Percentiles rank a stretch among this genome's conserved stretches.
phyloP scores from a whole-genome alignment of 805 yeast species.

The Myxozyma melibiosi region DNA sequence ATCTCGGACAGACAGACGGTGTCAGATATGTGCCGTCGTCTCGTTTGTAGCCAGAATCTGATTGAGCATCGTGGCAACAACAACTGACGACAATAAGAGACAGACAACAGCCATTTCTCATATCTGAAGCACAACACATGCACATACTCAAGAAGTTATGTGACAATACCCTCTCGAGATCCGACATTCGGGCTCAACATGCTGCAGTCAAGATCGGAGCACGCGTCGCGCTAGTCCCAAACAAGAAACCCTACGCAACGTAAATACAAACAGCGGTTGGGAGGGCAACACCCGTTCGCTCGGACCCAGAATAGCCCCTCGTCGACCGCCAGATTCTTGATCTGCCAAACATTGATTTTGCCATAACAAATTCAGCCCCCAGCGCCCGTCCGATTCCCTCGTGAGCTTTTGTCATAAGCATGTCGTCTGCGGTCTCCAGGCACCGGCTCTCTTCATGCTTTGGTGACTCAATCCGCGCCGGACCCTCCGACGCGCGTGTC shows the following conservation, averaged over 20 bases:
- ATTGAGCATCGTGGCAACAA: too few relatives aligned
- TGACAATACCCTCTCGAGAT: too few relatives aligned
- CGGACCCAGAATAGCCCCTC: neutral
- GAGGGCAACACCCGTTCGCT: slow-evolving; percentile 10
- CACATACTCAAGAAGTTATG: too few relatives aligned
- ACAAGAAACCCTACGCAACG: slow-evolving; percentile 2
- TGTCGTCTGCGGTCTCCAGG: slow-evolving; percentile 8
- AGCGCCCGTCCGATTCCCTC: neutral
- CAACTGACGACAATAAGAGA: too few relatives aligned
- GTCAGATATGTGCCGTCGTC: too few relatives aligned
- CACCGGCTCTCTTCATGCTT: neutral
- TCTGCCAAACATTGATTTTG: slow-evolving; percentile 1
- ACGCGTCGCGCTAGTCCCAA: neutral
- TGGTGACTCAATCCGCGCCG: neutral
- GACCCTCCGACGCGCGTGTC: slow-evolving; percentile 1
- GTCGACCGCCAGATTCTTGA: slow-evolving; percentile 1
- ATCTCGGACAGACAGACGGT: too few relatives aligned
- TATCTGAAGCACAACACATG: too few relatives aligned
- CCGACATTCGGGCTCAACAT: too few relatives aligned
- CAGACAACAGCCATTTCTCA: too few relatives aligned
- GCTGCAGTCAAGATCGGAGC: too few relatives aligned
- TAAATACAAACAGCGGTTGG: slow-evolving; percentile 16
- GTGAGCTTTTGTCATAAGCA: neutral
- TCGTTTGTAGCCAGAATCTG: too few relatives aligned
- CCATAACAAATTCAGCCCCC: neutral